These are phyloP conservation scores for Fusarium subglutinans DNA, from an alignment of 2,329 filamentous ascomycete species.

Conservation along the genomic window DNA sequence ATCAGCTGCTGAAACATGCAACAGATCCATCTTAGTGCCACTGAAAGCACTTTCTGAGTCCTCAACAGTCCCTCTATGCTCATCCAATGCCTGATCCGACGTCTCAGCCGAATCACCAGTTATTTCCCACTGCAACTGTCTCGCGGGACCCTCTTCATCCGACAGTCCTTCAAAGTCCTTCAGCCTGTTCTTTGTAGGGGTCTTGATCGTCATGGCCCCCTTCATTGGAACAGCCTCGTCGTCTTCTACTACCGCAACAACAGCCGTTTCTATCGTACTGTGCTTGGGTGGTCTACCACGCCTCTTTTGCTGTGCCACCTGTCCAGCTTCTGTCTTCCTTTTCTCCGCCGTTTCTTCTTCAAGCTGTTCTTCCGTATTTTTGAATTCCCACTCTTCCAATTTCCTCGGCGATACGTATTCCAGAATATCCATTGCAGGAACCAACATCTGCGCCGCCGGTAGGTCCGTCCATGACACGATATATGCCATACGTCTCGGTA, in stretches of 20 bases:
- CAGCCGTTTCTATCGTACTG: slow-evolving; percentile 46
- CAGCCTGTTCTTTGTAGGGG: slow-evolving; percentile 47
- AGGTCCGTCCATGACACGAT: slow-evolving; percentile 64
- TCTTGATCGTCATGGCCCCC: slow-evolving; percentile 49
- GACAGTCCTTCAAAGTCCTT: slow-evolving; percentile 45
- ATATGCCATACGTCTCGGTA: slow-evolving; percentile 60
- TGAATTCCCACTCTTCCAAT: slow-evolving; percentile 66
- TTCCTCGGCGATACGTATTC: slow-evolving; percentile 67
- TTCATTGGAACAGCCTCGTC: slow-evolving; percentile 41
- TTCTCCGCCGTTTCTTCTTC: slow-evolving; percentile 50
- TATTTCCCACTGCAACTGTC: slow-evolving; percentile 41
- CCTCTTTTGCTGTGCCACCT: slow-evolving; percentile 28
- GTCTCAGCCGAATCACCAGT: slow-evolving; percentile 1
- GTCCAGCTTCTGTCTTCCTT: slow-evolving; percentile 38
- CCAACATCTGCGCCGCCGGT: slow-evolving; percentile 57
- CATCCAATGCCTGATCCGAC: neutral
- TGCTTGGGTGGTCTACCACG: slow-evolving; percentile 45
- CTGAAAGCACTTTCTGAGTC: neutral
- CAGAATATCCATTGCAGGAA: slow-evolving; percentile 59
- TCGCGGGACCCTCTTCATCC: slow-evolving; percentile 44
- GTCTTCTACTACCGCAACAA: slow-evolving; percentile 41
- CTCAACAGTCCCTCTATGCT: neutral
- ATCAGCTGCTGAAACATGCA: neutral
- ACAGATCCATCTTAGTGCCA: neutral
- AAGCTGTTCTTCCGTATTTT: slow-evolving; percentile 52